phyloP scores from a whole-genome alignment of 2,329 filamentous ascomycete species.

The Ceratocystis lukuohia region DNA sequence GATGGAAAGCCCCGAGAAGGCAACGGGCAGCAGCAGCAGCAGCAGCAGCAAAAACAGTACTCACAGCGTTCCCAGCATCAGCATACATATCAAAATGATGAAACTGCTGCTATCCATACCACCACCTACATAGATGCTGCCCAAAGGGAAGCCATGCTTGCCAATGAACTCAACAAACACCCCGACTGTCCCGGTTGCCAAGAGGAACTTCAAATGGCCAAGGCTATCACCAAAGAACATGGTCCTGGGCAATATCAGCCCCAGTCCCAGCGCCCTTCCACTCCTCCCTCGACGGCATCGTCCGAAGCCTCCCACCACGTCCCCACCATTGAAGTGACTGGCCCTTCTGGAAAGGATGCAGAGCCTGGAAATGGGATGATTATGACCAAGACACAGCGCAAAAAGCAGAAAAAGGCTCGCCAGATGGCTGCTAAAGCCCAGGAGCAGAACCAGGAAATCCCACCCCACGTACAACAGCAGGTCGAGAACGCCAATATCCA shows the following conservation, averaged over 20 bases:
- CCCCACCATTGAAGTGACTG: not conserved
- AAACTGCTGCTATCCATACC: not conserved
- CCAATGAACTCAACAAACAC: conserved; percentile 4
- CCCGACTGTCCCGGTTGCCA: conserved; percentile 8
- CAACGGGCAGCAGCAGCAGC: not conserved
- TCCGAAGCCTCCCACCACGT: not conserved
- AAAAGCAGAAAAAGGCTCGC: conserved; percentile 8
- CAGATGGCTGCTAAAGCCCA: not conserved
- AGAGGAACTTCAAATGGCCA: conserved; percentile 1
- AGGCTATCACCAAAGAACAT: not conserved
- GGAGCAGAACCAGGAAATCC: not conserved
- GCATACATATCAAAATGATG: not conserved
- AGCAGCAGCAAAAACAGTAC: not conserved
- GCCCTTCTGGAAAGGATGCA: not conserved
- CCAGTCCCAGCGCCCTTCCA: not conserved
- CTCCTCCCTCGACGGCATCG: not conserved
- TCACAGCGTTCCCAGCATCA: not conserved
- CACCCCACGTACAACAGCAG: conserved; percentile 4
- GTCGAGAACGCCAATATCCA: not conserved
- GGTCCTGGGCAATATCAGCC: not conserved
- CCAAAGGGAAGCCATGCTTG: not conserved
- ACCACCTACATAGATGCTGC: conserved; percentile 23
- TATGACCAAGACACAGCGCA: not conserved
- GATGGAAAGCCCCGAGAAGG: not conserved
- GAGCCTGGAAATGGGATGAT: not conserved